Evolutionary conservation across 345 rosid species (phyloP), one percentile per base, ranked within the genome.

Genomic region (Citrus mangshanensis): DNA sequence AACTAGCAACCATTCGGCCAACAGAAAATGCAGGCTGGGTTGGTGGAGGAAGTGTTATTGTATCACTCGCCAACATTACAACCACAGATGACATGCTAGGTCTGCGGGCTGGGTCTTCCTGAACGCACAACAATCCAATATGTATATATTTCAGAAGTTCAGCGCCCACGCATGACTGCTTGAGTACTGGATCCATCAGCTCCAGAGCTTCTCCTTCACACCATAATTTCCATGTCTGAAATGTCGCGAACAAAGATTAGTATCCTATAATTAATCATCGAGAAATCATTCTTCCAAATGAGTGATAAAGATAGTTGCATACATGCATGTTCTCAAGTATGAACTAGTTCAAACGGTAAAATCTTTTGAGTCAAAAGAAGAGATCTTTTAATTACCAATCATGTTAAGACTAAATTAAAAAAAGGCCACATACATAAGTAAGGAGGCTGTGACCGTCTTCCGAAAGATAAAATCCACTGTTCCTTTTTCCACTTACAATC

Each of bases 1-100:
- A 14, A 4, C 22, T 9, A 18, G 34, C 49, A 5, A 21, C 18
- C 21, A 30, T 28, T 40, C 75, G 35, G 34, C 62, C 77, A 65
- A 70, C 65, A 1, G 74, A 72, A 77, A 81, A 27, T 30, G 81
- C 75, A 67, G 81, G 84, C 22, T 68, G 68, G 0, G 80, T 62
- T 59, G 84, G 84, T 21, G 7, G 60, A 5, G 78, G 63, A 77
- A 77, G 84, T 6, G 74, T 64, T 10, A 66, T 1, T n/a, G 7
- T 27, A 35, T 80, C 83, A 4, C 27, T 67, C 7, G 46, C 70
- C 35, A 65, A 32, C 67, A 62, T 60, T 10, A 37, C 66, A 49
- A 70, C 65, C 66, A 62, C 68, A 9, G 9, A 9, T 0, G 66
- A 61, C 76, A 80, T 80, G 25, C 9, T 75, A 19, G 79, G 79